Percentiles rank a stretch among this genome's conserved stretches.
These are phyloP conservation scores for Quillaja saponaria DNA, from an alignment of 306 rosid species.

Conservation along the genomic window DNA sequence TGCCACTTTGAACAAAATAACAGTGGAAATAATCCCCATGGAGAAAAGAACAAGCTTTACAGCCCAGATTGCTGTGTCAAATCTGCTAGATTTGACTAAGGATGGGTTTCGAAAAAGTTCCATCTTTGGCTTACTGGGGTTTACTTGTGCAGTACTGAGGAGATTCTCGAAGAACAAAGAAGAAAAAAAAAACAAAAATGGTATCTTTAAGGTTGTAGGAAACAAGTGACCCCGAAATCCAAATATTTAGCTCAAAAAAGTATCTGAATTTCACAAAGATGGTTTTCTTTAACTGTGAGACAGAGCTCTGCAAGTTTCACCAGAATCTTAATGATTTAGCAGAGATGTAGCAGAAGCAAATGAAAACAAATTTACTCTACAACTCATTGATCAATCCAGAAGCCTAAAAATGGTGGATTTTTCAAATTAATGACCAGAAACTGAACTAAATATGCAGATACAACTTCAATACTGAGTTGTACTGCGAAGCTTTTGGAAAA, in stretches of 20 bases:
- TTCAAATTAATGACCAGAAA: too few species aligned
- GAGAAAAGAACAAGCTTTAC: slow-evolving; percentile 52
- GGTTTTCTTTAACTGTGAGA: neutral
- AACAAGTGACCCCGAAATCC: slow-evolving; percentile 16
- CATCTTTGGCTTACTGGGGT: slow-evolving; percentile 26
- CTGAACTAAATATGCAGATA: slow-evolving; percentile 20
- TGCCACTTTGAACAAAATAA: slow-evolving; percentile 56
- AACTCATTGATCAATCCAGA: neutral
- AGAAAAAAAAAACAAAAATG: neutral
- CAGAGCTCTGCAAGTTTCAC: slow-evolving; percentile 29
- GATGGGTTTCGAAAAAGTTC: slow-evolving; percentile 51
- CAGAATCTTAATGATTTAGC: neutral
- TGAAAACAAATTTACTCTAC: neutral
- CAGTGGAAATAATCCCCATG: slow-evolving; percentile 52
- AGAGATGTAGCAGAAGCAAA: neutral
- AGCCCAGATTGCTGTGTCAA: slow-evolving; percentile 58
- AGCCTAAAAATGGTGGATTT: neutral
- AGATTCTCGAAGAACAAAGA: neutral
- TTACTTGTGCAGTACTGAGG: slow-evolving; percentile 1
- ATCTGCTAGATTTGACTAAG: slow-evolving; percentile 34
- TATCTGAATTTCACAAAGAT: neutral
- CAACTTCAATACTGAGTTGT: neutral
- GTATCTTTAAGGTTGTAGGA: neutral
- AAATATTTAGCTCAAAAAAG: neutral
- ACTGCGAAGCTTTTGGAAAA: slow-evolving; percentile 15